Base-by-base conservation (phyloP, 371 early-diverging fungal species). In the Parasitella parasitica region DNA sequence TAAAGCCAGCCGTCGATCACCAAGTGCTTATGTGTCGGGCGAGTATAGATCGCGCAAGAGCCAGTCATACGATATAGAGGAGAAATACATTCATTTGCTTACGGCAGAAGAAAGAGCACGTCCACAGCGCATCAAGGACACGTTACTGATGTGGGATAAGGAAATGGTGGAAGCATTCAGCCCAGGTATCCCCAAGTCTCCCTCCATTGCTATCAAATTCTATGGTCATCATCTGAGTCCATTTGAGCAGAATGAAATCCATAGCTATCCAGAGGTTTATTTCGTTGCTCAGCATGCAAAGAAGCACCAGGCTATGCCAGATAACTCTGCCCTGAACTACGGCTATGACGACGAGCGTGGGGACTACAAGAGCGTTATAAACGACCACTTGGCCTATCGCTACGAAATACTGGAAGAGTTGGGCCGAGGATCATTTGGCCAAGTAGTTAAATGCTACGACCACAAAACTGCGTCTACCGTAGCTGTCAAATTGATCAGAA, bases 341-440 rank as follows among this genome's bases (percentile, higher is more conserved):
- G 92, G 94, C 13, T 97, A 86, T 62, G 97, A 97, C 71, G 98
- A 97, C 77, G 88, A 94, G 53, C 89, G 94, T 4, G 98, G 98
- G 4, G 98, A 97, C 65, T 96, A 96, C 61, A 79, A 89, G 49
- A 85, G 95, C 16, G 86, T 89, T 22, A 76, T 81, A 50, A 88
- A 91, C 64, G 98, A 97, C 75, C 98, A 97, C 71, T 66, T 97
- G 36, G 82, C 81, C 49, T 97, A 94, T 70, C 87, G 98, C 1
- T 98, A 96, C 72, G 96, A 97, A 69, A 83, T 98, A 22, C 39
- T 95, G 36, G 91, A 90, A 13, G 76, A 91, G 35, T 75, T 99
- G 3, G 99, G 99, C 36, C 92, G 94, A 73, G 99, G 99, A 1
- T 95, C 97, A 3, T 99, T 98, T 82, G 99, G 99, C 9, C 97